Conservation (phyloP, 2,329 filamentous ascomycete genomes). For the Anthostomella pinea region DNA sequence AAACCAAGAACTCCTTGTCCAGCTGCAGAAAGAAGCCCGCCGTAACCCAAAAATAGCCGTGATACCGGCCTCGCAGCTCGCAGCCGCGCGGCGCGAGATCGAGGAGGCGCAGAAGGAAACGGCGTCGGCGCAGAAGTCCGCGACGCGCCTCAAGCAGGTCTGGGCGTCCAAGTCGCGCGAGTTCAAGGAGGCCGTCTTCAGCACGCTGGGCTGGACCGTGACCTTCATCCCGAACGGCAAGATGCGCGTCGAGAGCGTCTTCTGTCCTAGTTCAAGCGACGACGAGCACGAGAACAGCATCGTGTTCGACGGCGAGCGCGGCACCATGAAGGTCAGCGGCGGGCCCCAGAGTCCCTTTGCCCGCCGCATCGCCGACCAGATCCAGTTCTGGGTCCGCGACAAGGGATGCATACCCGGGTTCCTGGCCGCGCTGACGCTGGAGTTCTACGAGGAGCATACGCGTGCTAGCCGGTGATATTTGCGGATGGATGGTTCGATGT, state of each 20-base stretch:
- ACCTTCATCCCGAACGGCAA: conserved; percentile 97
- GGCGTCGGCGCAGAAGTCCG: conserved; percentile 75
- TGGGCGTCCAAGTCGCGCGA: conserved; percentile 89
- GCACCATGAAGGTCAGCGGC: conserved; percentile 96
- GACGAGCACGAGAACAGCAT: conserved; percentile 72
- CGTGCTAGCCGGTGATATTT: conserved; percentile 17
- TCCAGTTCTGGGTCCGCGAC: conserved; percentile 94
- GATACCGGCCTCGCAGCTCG: conserved; percentile 75
- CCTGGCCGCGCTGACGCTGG: conserved; percentile 82
- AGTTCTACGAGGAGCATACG: conserved; percentile 78
- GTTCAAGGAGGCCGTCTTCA: conserved; percentile 93
- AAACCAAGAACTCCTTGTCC: conserved; percentile 76
- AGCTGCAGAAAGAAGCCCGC: conserved; percentile 55
- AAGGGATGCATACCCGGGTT: conserved; percentile 93
- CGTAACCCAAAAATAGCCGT: conserved; percentile 49
- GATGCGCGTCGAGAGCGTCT: conserved; percentile 84
- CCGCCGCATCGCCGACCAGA: conserved; percentile 76
- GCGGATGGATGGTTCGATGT: no score
- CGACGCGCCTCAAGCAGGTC: conserved; percentile 83
- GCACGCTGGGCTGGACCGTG: conserved; percentile 88
- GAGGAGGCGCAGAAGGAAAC: conserved; percentile 67
- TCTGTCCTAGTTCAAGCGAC: conserved; percentile 63
- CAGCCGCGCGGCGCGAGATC: conserved; percentile 72
- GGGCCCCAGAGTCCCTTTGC: conserved; percentile 87
- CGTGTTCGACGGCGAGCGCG: conserved; percentile 88